Evolutionary conservation across 345 rosid genomes (phyloP), one percentile per base, ranked within the genome.

Genomic region (Ceriops zippeliana): DNA sequence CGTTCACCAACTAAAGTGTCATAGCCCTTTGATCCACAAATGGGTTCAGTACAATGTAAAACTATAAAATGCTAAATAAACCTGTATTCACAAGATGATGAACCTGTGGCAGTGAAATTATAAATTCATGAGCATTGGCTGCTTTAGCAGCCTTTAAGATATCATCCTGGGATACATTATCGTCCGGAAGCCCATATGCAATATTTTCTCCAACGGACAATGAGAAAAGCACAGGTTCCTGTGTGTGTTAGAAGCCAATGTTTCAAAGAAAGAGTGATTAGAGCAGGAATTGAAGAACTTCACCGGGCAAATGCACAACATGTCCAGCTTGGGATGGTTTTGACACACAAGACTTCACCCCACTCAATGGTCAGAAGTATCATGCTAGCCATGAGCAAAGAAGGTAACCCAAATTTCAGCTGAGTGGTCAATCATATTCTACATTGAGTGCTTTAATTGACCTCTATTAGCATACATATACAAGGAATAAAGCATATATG

Each of bases 161-260:
- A 67, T 89, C 90, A 53, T 91, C 90, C 80, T 90, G 89, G 63
- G 96, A 93, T 61, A 93, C 96, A 28, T 84, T 65, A 63, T 84
- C 91, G 79, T 93, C 95, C 5, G 98, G 98, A 75, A 89, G 97
- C 70, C 98, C 98, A 78, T 93, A 93, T 34, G 97, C 98, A 71
- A 93, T 90, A 73, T 93, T 93, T 80, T 90, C 98, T 60, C 95
- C 98, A 69, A 93, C 91, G 31, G 98, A 89, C 38, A 85, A 83
- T 20, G 97, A 89, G 70, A 93, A 93, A 66, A 93, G 98, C 68
- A 89, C 91, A 30, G 97, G 98, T 79, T 93, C 98, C 98, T 88
- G 84, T 42, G 49, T 9, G 13, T 42, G 49, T 42, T 42, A 13
- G 19, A 42, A 42, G 17, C 17, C 49, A 42, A 42, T 42, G 3